Percentiles rank a stretch among this genome's conserved stretches.
These are phyloP conservation scores for Thymus mandschuricus DNA, from an alignment of 257 asterid species.

Conservation along the genomic window DNA sequence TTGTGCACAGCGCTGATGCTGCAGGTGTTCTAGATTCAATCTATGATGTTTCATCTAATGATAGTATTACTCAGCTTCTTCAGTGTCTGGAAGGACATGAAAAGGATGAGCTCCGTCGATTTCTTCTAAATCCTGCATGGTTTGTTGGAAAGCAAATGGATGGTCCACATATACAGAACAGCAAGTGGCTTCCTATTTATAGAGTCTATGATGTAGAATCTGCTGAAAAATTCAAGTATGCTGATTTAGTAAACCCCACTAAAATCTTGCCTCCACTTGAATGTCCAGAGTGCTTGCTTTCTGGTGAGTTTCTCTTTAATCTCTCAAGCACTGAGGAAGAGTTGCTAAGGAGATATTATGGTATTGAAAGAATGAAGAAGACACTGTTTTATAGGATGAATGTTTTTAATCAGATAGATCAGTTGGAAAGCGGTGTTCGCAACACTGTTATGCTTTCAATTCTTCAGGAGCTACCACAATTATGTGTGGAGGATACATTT, in stretches of 20 bases:
- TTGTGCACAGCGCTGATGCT: conserved; percentile 72
- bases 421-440: conserved; percentile 64
- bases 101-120: conserved; percentile 81
- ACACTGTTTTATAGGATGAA: conserved; percentile 68
- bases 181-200: conserved; percentile 93
- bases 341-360: conserved; percentile 69
- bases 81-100: conserved; percentile 72
- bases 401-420: conserved; percentile 56
- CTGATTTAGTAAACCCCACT: conserved; percentile 75
- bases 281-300: conserved; percentile 69
- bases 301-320: conserved; percentile 59
- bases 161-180: conserved; percentile 71
- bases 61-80: conserved; percentile 59
- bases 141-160: conserved; percentile 70
- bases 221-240: conserved; percentile 56
- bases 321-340: conserved; percentile 76
- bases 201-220: conserved; percentile 67
- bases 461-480: conserved; percentile 83
- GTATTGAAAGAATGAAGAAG: conserved; percentile 77
- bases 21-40: conserved; percentile 77
- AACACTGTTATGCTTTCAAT: conserved; percentile 73
- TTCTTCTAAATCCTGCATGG: conserved; percentile 84
- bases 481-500: conserved; percentile 72
- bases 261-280: conserved; percentile 79
- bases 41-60: conserved; percentile 70